These are phyloP conservation scores for Harringtonia lauricola DNA, from an alignment of 2,329 filamentous ascomycete genomes.

Conservation along the genomic window DNA sequence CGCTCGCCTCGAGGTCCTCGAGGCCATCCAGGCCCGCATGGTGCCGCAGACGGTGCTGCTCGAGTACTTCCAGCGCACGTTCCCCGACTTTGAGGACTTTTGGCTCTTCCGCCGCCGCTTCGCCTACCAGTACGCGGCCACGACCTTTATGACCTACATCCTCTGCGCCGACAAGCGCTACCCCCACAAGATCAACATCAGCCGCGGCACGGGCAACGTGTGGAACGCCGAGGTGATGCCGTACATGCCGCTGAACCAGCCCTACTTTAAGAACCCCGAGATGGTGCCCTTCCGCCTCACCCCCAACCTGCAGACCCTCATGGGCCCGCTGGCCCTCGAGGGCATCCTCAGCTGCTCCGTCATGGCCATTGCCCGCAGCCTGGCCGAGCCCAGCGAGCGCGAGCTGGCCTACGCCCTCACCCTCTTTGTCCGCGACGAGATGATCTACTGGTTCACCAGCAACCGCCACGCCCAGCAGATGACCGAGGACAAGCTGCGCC, in stretches of 20 bases:
- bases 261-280: constrained; percentile 90
- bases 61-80: constrained; percentile 81
- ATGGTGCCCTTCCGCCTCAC: constrained; percentile 95
- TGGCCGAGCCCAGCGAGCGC: constrained; percentile 77
- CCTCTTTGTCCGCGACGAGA: constrained; percentile 93
- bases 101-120: constrained; percentile 98
- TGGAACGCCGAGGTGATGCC: constrained; percentile 95
- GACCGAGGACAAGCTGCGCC: constrained; percentile 54
- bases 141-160: constrained; percentile 98
- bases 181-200: constrained; percentile 90
- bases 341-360: constrained; percentile 91
- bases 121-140: constrained; percentile 84
- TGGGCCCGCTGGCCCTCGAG: constrained; percentile 92
- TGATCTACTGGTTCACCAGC: constrained; percentile 92
- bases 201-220: constrained; percentile 77
- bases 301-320: constrained; percentile 87
- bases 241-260: constrained; percentile 71
- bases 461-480: constrained; percentile 51
- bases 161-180: constrained; percentile 95
- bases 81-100: constrained; percentile 85
- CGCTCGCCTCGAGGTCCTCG: constrained; percentile 82
- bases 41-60: constrained; percentile 73
- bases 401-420: constrained; percentile 93
- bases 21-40: constrained; percentile 87
- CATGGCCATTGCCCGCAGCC: constrained; percentile 90